Evolutionary conservation across 2,329 filamentous ascomycete species (phyloP), one percentile per base, ranked within the genome.

Genomic region (Colletotrichum sidae): DNA sequence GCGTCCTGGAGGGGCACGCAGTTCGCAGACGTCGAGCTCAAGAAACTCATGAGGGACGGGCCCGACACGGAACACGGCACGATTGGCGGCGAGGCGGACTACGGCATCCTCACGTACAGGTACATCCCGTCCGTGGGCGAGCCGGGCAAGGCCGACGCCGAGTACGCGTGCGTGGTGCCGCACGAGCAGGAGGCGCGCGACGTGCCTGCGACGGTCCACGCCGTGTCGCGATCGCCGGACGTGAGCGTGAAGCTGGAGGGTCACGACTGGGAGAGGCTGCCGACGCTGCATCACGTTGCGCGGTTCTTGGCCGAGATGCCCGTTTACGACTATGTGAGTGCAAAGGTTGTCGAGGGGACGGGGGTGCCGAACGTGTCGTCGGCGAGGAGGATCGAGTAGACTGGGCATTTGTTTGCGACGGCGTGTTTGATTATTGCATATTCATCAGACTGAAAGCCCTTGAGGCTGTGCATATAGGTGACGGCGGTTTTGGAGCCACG

Each of bases 271-370:
- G 77, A 86, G 51, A 76, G 74, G 5, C 71, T 90, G 63, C 88
- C 88, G 0, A 90, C 87, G 2, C 74, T 90, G 56, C 86, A 90
- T 70, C 85, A 90, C 70, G 75, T 90, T 8, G 76, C 86, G 6
- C 73, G 76, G 17, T 77, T 81, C 12, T 72, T 90, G 60, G 80
- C 81, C 1, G 84, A 87, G 68, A 77, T 90, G 5, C 88, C 87
- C 0, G 73, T 89, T 2, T 88, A 85, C 69, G 82, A 83, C 60
- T 73, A 90, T 44, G 75, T 89, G 3, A 77, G 81, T 38, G 86
- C 81, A 1, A 87, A 85, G 74, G 76, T 89, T 2, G 83, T 86
- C 0, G 81, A 86, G 69, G 86, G 86, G 0, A 75, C 72, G 12
- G 86, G 86, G 0, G 85, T 86, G 1, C 78, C 81, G 6, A 83